Percentiles rank a stretch among this genome's conserved stretches.
These are phyloP conservation scores for Cupressus sempervirens DNA, from an alignment of 75 land plant species.

Conservation along the genomic window DNA sequence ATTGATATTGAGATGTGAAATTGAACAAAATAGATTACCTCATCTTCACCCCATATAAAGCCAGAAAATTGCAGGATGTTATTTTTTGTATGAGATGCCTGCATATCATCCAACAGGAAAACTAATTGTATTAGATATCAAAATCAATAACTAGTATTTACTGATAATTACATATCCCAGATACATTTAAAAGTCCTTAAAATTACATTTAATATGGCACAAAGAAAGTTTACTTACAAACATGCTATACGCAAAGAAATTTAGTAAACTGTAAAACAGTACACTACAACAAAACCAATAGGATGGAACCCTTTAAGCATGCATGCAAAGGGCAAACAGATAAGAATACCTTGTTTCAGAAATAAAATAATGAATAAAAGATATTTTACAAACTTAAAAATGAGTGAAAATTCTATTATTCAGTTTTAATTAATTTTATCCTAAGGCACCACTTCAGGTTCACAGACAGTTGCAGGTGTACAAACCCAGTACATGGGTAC, in stretches of 20 bases:
- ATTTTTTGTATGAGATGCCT: slow-evolving; percentile 54
- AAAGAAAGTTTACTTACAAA: neutral
- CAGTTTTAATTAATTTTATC: too few relatives aligned
- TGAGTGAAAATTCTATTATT: too few relatives aligned
- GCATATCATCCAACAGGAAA: slow-evolving; percentile 1
- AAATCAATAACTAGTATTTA: neutral
- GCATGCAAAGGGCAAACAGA: too few relatives aligned
- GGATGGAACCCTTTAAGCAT: neutral
- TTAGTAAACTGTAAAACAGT: neutral
- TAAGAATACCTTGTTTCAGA: too few relatives aligned
- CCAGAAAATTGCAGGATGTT: slow-evolving; percentile 77
- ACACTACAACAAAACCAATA: neutral
- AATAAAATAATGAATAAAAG: too few relatives aligned
- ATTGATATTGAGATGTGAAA: too few relatives aligned
- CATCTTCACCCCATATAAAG: slow-evolving; percentile 63
- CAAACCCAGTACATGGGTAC: too few relatives aligned
- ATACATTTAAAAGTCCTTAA: too few relatives aligned
- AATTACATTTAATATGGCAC: neutral
- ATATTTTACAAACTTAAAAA: too few relatives aligned
- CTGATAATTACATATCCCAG: neutral
- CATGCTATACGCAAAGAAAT: neutral
- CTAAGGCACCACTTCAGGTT: too few relatives aligned
- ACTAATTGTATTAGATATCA: neutral
- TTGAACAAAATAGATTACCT: slow-evolving; percentile 33
- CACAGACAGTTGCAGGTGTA: too few relatives aligned